These are phyloP conservation scores for Grosmannia clavigera DNA, from an alignment of 2,329 filamentous ascomycete species.

Conservation along the genomic window DNA sequence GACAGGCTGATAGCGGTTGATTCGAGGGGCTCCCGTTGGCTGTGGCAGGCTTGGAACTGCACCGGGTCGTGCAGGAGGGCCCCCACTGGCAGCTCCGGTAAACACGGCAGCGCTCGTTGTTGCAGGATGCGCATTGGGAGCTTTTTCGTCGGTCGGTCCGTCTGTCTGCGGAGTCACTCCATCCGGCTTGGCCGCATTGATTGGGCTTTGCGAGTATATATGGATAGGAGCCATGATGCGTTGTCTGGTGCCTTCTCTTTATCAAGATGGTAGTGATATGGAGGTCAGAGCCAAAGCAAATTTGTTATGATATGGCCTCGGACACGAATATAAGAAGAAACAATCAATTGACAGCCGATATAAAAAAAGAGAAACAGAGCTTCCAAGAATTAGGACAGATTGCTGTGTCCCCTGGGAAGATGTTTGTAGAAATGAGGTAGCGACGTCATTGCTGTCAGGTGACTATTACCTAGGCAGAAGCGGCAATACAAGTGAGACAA, in stretches of 20 bases:
- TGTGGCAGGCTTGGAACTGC: constrained; percentile 30
- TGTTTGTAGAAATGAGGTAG: background rate
- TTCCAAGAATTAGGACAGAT: background rate
- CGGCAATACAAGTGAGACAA: background rate
- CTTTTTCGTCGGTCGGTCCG: constrained; percentile 6
- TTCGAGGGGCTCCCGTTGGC: constrained; percentile 26
- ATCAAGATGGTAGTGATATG: background rate
- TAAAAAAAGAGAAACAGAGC: too few species aligned
- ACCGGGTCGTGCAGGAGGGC: constrained; percentile 31
- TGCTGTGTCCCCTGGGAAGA: background rate
- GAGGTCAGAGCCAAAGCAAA: background rate
- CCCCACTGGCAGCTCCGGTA: background rate
- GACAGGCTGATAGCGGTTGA: constrained; percentile 17
- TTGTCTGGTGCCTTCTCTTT: background rate
- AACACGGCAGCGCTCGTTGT: background rate
- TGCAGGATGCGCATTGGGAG: background rate
- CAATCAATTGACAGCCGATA: too few species aligned
- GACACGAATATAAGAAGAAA: too few species aligned
- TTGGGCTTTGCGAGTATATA: constrained; percentile 46
- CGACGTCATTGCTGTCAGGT: background rate
- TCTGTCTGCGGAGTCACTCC: constrained; percentile 35
- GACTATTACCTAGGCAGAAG: background rate
- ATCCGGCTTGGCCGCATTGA: constrained; percentile 41
- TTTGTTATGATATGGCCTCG: too few species aligned
- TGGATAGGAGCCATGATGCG: constrained; percentile 44